A percentile compares a stretch with the other conserved stretches of the same genome.
phyloP scores from a whole-genome alignment of 2,329 filamentous ascomycete species.

The Alternaria arborescens region DNA sequence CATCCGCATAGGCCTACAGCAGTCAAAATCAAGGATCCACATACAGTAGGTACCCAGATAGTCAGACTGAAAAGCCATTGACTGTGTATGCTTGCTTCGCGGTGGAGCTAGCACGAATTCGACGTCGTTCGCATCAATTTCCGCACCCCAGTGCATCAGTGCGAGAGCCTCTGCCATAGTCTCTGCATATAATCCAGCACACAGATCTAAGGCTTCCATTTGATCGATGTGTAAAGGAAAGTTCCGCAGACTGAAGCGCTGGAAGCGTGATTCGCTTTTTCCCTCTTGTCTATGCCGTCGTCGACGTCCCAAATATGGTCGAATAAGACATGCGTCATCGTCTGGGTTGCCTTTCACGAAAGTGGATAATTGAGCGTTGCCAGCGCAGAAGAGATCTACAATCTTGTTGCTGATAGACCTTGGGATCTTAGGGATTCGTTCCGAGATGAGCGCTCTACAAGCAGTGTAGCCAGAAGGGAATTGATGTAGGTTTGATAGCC shows the following conservation, averaged over 20 bases:
- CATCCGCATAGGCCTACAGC: slow-evolving; percentile 60
- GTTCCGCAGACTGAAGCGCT: slow-evolving; percentile 53
- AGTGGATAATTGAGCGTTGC: slow-evolving; percentile 7
- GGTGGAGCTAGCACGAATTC: slow-evolving; percentile 62
- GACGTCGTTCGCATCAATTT: slow-evolving; percentile 62
- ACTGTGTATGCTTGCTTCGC: not conserved
- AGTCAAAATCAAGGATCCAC: slow-evolving; percentile 65
- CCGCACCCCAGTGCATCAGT: slow-evolving; percentile 59
- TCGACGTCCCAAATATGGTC: slow-evolving; percentile 59
- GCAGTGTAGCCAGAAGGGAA: slow-evolving; percentile 24
- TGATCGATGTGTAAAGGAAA: slow-evolving; percentile 61
- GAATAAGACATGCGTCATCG: slow-evolving; percentile 59
- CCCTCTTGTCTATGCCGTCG: not conserved
- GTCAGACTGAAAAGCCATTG: slow-evolving; percentile 14
- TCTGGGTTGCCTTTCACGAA: slow-evolving; percentile 25
- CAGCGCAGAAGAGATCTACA: slow-evolving; percentile 23
- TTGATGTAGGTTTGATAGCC: slow-evolving; percentile 5
- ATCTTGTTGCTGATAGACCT: slow-evolving; percentile 20
- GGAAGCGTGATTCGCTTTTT: slow-evolving; percentile 24
- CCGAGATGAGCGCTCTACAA: slow-evolving; percentile 21
- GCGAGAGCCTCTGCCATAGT: slow-evolving; percentile 62
- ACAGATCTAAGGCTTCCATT: slow-evolving; percentile 55
- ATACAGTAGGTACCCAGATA: slow-evolving; percentile 24
- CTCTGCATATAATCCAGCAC: slow-evolving; percentile 48
- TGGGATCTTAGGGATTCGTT: slow-evolving; percentile 23